Evolutionary conservation across 2,329 filamentous ascomycete species (phyloP), one percentile per base, ranked within the genome.

Genomic region (Fusarium protoensiforme): DNA sequence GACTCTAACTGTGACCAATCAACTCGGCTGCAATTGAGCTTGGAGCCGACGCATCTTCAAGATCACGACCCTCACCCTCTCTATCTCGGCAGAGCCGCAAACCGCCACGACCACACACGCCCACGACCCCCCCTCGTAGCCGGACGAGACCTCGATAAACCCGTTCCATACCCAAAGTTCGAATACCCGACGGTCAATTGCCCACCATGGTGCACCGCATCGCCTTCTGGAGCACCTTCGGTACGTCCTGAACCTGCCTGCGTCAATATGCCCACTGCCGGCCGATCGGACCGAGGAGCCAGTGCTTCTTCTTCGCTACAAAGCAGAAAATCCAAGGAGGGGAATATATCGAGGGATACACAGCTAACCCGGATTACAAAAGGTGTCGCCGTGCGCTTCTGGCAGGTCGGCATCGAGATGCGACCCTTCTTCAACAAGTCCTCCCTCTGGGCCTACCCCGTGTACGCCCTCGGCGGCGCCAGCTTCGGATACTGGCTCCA

Each of bases 371-470:
- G 16, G 16, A 41, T 29, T 31, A 41, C 5, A 24, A 24, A 51
- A 99, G 96, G 96, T 88, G 86, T 98, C 79, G 95, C 93, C 81
- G 93, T 95, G 81, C 94, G 96, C 79, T 90, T 96, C 84, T 98
- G 95, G 94, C 96, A 98, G 85, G 92, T 99, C 83, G 96, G 96
- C 81, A 96, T 99, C 83, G 95, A 99, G 87, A 98, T 97, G 95
- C 94, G 95, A 72, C 96, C 96, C 61, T 92, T 98, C 84, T 94
- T 98, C 89, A 92, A 93, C 85, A 91, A 89, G 80, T 88, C 92
- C 81, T 93, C 93, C 64, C 90, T 98, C 80, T 97, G 94, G 93
- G 94, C 91, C 60, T 99, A 98, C 87, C 96, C 96, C 64, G 85
- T 96, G 78, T 99, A 96, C 85, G 95, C 92, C 67, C 90, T 90